Evolutionary conservation across 768 basidiomycete species (phyloP), one percentile per base, ranked within the genome.

Genomic region (Dentipellis fragilis): DNA sequence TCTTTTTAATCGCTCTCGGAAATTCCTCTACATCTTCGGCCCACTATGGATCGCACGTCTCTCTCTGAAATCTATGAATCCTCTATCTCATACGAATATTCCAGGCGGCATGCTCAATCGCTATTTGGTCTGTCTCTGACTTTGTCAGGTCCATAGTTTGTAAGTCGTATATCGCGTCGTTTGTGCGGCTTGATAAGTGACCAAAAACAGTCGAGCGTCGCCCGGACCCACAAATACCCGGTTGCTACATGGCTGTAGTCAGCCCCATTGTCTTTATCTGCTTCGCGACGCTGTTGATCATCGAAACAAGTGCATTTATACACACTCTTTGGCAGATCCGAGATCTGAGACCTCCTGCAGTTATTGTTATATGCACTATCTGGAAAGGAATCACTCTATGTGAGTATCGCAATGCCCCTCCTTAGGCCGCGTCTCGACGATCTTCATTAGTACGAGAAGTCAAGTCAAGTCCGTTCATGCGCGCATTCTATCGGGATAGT

Each of bases 211-310:
- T 35, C 11, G 35, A 35, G 29, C 29, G 5, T 6, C 3, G 70
- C 72, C 39, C 39, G n/a, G n/a, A 12, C 2, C 39, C 39, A 11
- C 11, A 40, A 12, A 40, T 40, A 12, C 39, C 39, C 11, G 39
- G 39, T 2, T 40, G 39, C 39, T 40, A 40, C 39, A 11, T 40
- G 39, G 11, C 39, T 4, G 39, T 40, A n/a, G 39, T n/a, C 39
- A 40, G 39, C 39, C 39, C 39, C 11, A n/a, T 40, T 10, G 39
- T 40, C 39, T 40, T 40, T n/a, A 10, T 40, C 39, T 12, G 39
- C n/a, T 40, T 40, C 39, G 39, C n/a, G 12, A 12, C 39, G 12
- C n/a, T 40, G 10, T n/a, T 40, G 11, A n/a, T 40, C 39, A 40
- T 40, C 9, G 39, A 40, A 40, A 40, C 39, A 3, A 40, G 39